Evolutionary conservation across 2,329 filamentous ascomycete genomes (phyloP), one percentile per base, ranked within the genome.

Genomic region (Aspergillus niger): DNA sequence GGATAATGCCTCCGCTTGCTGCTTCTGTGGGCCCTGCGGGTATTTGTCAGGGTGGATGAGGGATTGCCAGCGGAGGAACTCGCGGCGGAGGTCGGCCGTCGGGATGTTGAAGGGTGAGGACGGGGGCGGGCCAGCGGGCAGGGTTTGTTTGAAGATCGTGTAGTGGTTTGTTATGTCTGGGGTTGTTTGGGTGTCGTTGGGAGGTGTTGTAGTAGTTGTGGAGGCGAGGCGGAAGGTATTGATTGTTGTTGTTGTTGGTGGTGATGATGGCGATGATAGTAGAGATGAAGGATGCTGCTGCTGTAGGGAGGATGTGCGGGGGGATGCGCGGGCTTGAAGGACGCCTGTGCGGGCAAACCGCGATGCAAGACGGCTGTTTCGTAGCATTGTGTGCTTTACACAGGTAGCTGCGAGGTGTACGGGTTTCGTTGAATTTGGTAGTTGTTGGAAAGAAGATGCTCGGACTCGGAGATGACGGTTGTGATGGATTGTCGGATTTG

Each of bases 31-130:
- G 2, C 74, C 74, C 4, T 72, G 61, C 70, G 68, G 79, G 68
- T 78, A 89, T 82, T 75, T 82, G 71, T 74, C 81, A 43, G 67
- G 82, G 65, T 67, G 85, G 59, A 73, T 79, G 67, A 65, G 70
- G 64, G 67, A 85, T 78, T 99, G 95, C 1, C 97, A 85, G 62
- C 86, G 85, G 13, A 98, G 86, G 79, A 96, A 98, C 74, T 99
- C 95, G 65, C 86, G 85, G 53, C 91, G 90, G 20, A 98, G 85
- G 15, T 85, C 81, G 59, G 84, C 81, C 11, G 85, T 74, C 74
- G 96, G 84, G 71, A 98, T 86, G 13, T 81, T 77, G 82, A 98
- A 99, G 60, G 87, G 83, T 0, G 92, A 89, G 0, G 72, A 57
- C 0, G 94, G 94, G 0, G 95, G 95, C 0, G 92, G 90, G 2